Evolutionary conservation across 768 basidiomycete species (phyloP), one percentile per base, ranked within the genome.

Genomic region (Candolleomyces eurysporus): DNA sequence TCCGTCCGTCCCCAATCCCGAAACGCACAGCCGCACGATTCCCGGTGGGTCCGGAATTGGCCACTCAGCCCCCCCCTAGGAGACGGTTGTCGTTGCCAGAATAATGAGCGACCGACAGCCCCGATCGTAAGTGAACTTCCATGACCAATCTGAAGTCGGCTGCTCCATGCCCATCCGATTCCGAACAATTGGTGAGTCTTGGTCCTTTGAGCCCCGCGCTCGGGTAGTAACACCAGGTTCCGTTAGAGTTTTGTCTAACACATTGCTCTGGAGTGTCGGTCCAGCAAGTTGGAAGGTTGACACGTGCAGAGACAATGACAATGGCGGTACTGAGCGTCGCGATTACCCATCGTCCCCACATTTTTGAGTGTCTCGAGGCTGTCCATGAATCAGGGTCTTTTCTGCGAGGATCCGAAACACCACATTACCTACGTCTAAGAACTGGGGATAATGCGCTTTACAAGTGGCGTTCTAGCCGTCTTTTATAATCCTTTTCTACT

Each of bases 51-150:
- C 49, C n/a, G 58, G 62, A 16, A 63, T 26, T 9, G 62, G 52
- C 51, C 59, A 63, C 9, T 55, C 45, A 5, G 57, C 46, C 31
- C 58, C 58, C n/a, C 31, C 59, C 62, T 21, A 63, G 62, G 14
- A 59, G 17, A 32, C 16, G 21, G 40, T 63, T 63, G 42, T 63
- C 58, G n/a, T n/a, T n/a, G 40, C 42, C 62, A 30, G 59, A 59
- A 40, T 63, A 63, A 32, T 63, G 60, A 16, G 62, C 62, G n/a
- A 63, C 57, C 19, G 62, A 59, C 30, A 63, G 58, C 21, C 55
- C 49, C 43, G 52, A 53, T n/a, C 36, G 49, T 45, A 60, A 59
- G 26, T 63, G 62, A 16, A 39, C 53, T 30, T 43, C 10, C 52
- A 63, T 59, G 19, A 21, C 48, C 19, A 19, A 7, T 10, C 8